Evolutionary conservation across 345 rosid species (phyloP).

Genomic region (Hibiscus mutabilis): DNA sequence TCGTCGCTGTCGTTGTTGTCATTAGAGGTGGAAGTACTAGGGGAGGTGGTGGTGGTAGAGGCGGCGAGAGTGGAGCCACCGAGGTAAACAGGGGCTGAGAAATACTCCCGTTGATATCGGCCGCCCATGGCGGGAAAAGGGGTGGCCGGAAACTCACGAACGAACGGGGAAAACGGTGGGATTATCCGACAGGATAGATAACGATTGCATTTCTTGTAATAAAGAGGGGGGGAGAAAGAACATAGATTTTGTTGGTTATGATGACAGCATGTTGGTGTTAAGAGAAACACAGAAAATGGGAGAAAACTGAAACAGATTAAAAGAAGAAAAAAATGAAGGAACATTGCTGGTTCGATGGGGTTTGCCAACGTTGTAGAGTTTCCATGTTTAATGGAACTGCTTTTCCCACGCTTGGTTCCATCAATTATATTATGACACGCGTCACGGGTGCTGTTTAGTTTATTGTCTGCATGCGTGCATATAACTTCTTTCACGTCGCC

Average conservation of each 20-base stretch:
- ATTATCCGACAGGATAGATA: constrained; percentile 39
- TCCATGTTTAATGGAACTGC: not conserved
- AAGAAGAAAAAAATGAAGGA: not conserved
- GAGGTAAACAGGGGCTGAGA: constrained; percentile 34
- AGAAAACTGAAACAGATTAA: not conserved
- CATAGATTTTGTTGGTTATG: constrained; percentile 17
- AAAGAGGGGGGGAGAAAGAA: constrained; percentile 7
- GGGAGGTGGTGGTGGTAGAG: not conserved
- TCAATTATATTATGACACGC: not conserved
- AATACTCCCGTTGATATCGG: constrained; percentile 43
- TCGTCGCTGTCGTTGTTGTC: constrained; percentile 6
- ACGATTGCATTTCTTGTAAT: constrained; percentile 22
- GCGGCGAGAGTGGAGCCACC: constrained; percentile 1
- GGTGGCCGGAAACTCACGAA: constrained; percentile 6
- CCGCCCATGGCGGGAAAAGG: constrained; percentile 33
- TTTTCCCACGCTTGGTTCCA: not conserved
- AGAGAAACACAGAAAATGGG: constrained; percentile 9
- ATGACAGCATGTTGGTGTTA: constrained; percentile 28
- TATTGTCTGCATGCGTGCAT: no score
- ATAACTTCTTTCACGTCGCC: no score
- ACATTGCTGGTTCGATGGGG: not conserved
- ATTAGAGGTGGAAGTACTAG: not conserved
- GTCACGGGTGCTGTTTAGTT: no score
- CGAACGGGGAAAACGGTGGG: constrained; percentile 3
- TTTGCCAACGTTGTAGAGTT: constrained; percentile 1